Conservation (phyloP, 2,329 filamentous ascomycete species). For the Helminthosporium solani region DNA sequence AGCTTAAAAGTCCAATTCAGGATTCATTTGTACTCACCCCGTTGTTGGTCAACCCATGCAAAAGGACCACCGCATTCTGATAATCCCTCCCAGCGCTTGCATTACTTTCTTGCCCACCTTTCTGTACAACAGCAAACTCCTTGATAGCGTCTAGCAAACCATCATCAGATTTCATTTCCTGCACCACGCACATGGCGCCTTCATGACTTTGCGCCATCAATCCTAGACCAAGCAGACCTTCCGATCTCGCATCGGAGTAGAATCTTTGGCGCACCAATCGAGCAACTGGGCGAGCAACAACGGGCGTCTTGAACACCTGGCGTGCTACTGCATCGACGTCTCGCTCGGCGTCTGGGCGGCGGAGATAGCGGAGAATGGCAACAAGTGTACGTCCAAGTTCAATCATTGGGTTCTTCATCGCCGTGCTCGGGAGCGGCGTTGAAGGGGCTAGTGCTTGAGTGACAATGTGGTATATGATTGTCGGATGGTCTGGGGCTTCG, state of each 20-base stretch:
- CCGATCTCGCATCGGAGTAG: conserved; percentile 38
- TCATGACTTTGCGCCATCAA: conserved; percentile 34
- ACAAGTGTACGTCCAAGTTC: conserved; percentile 35
- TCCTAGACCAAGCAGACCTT: conserved; percentile 39
- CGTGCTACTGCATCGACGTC: conserved; percentile 24
- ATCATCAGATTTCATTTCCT: conserved; percentile 30
- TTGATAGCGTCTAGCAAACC: conserved; percentile 35
- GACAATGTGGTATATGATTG: conserved; percentile 31
- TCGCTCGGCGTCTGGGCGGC: conserved; percentile 19
- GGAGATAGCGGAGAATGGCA: conserved; percentile 25
- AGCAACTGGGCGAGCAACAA: conserved; percentile 34
- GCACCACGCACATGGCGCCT: conserved; percentile 30
- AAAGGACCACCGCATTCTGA: conserved; percentile 39
- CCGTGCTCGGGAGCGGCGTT: conserved; percentile 36
- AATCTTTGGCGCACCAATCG: conserved; percentile 38
- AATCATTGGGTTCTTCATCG: conserved; percentile 42
- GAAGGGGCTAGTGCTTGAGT: conserved; percentile 34
- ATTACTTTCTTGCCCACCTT: conserved; percentile 22
- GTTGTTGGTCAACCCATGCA: conserved; percentile 37
- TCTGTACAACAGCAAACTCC: conserved; percentile 29
- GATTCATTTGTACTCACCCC: conserved; percentile 24
- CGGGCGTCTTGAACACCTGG: conserved; percentile 29
- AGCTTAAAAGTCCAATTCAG: background rate
- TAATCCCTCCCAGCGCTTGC: conserved; percentile 31
- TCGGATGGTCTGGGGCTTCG: conserved; percentile 15